These are phyloP conservation scores for Chlorella sorokiniana DNA, from an alignment of 139 green algal species.

Conservation along the genomic window DNA sequence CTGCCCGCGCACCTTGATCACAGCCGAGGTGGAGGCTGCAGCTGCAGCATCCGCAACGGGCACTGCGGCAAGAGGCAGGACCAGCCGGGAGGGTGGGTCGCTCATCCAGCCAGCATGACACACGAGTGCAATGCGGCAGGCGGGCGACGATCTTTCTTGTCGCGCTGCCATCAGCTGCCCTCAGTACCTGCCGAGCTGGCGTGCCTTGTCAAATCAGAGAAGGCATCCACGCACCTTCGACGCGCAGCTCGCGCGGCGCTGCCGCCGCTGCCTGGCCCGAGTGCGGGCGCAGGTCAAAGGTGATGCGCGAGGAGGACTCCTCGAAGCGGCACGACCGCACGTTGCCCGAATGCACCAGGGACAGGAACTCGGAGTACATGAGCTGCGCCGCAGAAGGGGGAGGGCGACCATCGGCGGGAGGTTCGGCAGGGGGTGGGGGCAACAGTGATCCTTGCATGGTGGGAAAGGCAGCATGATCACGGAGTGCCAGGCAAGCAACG, in stretches of 20 bases:
- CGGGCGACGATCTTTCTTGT: no score
- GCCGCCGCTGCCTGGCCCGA: neutral
- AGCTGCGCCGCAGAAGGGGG: conserved; percentile 34
- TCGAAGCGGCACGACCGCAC: conserved; percentile 73
- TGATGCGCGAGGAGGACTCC: conserved; percentile 53
- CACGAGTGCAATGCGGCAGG: no score
- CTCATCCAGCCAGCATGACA: no score
- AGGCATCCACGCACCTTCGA: neutral
- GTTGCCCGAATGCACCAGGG: conserved; percentile 58
- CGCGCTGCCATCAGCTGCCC: no score
- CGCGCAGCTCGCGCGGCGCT: neutral
- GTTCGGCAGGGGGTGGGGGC: neutral
- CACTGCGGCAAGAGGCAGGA: neutral
- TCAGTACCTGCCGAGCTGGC: no score
- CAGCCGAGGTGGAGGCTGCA: neutral
- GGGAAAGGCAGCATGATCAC: neutral
- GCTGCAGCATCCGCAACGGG: neutral
- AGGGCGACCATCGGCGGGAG: neutral
- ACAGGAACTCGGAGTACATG: conserved; percentile 81
- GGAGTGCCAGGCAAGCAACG: neutral
- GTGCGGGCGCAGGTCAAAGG: conserved; percentile 66
- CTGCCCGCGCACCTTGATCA: neutral
- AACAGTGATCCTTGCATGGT: neutral
- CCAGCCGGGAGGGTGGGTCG: no score
- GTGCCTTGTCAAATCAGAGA: no score